Evolutionary conservation across 768 basidiomycete genomes (phyloP).

Genomic region (Infundibulicybe gibba): DNA sequence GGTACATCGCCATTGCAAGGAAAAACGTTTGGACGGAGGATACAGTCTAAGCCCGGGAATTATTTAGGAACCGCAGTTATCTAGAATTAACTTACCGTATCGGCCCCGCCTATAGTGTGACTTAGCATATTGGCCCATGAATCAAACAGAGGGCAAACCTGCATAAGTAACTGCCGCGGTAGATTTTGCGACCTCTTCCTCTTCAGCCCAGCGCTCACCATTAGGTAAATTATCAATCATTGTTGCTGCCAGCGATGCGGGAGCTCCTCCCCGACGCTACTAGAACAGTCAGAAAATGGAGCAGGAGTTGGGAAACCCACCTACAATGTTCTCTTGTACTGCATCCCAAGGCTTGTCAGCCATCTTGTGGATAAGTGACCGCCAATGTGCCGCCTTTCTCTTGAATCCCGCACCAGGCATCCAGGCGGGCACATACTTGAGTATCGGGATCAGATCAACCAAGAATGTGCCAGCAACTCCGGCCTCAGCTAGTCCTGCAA

Average conservation of each 20-base stretch:
- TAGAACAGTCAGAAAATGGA: neutral
- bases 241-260: neutral
- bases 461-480: slow-evolving; percentile 9
- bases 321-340: slow-evolving; percentile 7
- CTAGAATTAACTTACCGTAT: slow-evolving; percentile 2
- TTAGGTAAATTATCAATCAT: slow-evolving; percentile 2
- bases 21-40: slow-evolving; percentile 30
- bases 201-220: neutral
- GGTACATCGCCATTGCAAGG: slow-evolving; percentile 32
- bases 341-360: slow-evolving; percentile 25
- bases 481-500: neutral
- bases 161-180: slow-evolving; percentile 8
- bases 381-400: slow-evolving; percentile 31
- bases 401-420: slow-evolving; percentile 46
- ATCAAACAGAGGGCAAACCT: neutral
- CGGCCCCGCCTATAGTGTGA: slow-evolving; percentile 1
- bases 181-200: slow-evolving; percentile 7
- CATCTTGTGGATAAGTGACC: slow-evolving; percentile 26
- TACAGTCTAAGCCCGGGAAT: slow-evolving; percentile 22
- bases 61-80: neutral
- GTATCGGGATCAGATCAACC: slow-evolving; percentile 16
- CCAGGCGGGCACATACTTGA: slow-evolving; percentile 43
- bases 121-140: neutral
- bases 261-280: neutral
- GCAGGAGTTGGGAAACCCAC: neutral